Base-by-base conservation (phyloP, 768 basidiomycete genomes). In the Termitomyces sp. region DNA sequence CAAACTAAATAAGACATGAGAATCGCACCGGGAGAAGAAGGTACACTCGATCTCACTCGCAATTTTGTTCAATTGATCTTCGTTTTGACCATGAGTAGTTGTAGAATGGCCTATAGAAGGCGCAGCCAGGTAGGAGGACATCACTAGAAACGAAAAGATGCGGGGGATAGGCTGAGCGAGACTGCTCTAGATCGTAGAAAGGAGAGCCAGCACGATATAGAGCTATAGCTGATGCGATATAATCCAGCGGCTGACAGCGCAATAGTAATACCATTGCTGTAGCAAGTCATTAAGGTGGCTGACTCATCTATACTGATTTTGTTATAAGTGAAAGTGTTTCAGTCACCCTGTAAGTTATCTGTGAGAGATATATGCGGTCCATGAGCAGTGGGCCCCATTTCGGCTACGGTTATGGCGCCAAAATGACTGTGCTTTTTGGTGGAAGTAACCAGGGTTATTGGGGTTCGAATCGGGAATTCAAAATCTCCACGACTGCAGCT, bases 1-100 rank as follows among this genome's bases (percentile, higher is more conserved):
- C 59, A 56, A 30, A 68, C 70, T 71, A 37, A 12, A 12, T 19
- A 25, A 6, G 30, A 5, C 4, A n/a, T 54, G 4, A 44, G 21
- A 32, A 35, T 44, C 39, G 41, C 17, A 23, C 6, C 19, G 10
- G 9, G 32, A 23, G 25, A 17, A 25, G 32, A 12, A 54, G 19
- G 23, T 5, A 23, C 34, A 19, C 16, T 21, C 7, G n/a, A 9
- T 27, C 52, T 43, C 34, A 54, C 52, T 54, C 23, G 52, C 52
- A 8, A 43, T 25, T 32, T 5, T 34, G 11, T 43, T 44, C 32
- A 54, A 3, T 19, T 8, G 52, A 12, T 40, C 50, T 10, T 27
- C 50, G 27, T 21, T 53, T 21, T 53, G 52, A 21, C 30, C 21
- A 17, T 44, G 8, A 3, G 17, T 27, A 14, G 32, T 54, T 27